phyloP scores from a whole-genome alignment of 2,329 filamentous ascomycete species.

The Mycosphaerella arachidis region DNA sequence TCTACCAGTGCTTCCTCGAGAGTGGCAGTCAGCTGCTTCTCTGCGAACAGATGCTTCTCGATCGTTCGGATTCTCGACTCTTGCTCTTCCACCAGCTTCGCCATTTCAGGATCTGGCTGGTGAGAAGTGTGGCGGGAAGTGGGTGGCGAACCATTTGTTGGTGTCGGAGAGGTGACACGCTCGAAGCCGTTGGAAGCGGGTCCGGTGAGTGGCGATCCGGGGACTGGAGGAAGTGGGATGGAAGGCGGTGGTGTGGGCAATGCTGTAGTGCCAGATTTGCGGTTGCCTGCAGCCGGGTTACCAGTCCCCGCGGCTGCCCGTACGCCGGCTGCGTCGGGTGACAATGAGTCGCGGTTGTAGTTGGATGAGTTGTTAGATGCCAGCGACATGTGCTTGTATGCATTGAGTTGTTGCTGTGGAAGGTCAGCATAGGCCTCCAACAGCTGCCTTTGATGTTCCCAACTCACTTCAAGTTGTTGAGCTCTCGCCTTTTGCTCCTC shows the following conservation, averaged over 20 bases:
- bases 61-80: slow-evolving; percentile 92
- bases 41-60: slow-evolving; percentile 91
- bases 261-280: slow-evolving; percentile 81
- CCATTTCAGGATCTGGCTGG: slow-evolving; percentile 60
- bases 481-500: slow-evolving; percentile 77
- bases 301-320: slow-evolving; percentile 56
- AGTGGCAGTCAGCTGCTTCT: slow-evolving; percentile 92
- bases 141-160: slow-evolving; percentile 48
- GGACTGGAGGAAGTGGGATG: slow-evolving; percentile 90
- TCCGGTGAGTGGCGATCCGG: slow-evolving; percentile 52
- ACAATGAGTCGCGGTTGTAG: slow-evolving; percentile 44
- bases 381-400: slow-evolving; percentile 30
- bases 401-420: slow-evolving; percentile 57
- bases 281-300: slow-evolving; percentile 58
- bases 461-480: slow-evolving; percentile 67
- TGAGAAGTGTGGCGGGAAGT: slow-evolving; percentile 67
- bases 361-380: slow-evolving; percentile 28
- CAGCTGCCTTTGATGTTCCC: background rate
- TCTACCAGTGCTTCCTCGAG: slow-evolving; percentile 94
- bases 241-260: slow-evolving; percentile 90
- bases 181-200: slow-evolving; percentile 36
- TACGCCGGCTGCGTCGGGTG: slow-evolving; percentile 39
- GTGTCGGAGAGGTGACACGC: slow-evolving; percentile 59
- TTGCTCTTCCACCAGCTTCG: slow-evolving; percentile 87
- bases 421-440: slow-evolving; percentile 30